Percentiles rank a stretch among this genome's conserved stretches.
Conservation (phyloP, 148 eudicot genomes). For the Vaccinium vitisidaea region DNA sequence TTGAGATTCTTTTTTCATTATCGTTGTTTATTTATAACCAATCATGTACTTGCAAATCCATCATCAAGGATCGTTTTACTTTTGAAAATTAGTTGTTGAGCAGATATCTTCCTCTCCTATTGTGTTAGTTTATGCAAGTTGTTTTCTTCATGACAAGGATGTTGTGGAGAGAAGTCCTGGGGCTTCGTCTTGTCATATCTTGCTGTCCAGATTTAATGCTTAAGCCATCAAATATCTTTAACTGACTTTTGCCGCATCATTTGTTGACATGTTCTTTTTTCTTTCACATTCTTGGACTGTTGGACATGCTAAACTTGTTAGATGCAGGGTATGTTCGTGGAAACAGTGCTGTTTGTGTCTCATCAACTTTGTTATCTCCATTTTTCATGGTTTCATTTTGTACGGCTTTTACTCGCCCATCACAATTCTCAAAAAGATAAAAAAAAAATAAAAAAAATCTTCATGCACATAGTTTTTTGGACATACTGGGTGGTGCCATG, state of each 20-base stretch:
- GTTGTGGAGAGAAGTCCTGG: not conserved
- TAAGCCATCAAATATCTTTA: not conserved
- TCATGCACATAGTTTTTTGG: not conserved
- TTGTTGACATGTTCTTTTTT: not conserved
- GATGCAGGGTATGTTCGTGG: not conserved
- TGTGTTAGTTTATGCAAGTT: not conserved
- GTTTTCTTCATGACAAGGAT: not conserved
- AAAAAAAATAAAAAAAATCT: not conserved
- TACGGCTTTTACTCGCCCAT: not conserved
- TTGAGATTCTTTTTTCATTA: not conserved
- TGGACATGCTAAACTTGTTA: not conserved
- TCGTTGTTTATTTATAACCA: not conserved
- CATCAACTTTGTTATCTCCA: not conserved
- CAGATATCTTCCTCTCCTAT: not conserved
- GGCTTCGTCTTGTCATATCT: not conserved
- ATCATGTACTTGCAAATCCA: not conserved
- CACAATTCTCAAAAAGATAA: not conserved
- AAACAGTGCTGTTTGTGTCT: not conserved
- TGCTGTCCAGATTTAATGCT: constrained; percentile 4
- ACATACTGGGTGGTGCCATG: not conserved
- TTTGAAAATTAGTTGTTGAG: not conserved
- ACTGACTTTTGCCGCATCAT: not conserved
- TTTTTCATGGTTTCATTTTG: not conserved
- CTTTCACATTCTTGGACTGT: not conserved
- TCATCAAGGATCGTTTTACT: not conserved